Base-by-base conservation (phyloP, 1,284 basidiomycete genomes). In the Amylostereum areolatum region DNA sequence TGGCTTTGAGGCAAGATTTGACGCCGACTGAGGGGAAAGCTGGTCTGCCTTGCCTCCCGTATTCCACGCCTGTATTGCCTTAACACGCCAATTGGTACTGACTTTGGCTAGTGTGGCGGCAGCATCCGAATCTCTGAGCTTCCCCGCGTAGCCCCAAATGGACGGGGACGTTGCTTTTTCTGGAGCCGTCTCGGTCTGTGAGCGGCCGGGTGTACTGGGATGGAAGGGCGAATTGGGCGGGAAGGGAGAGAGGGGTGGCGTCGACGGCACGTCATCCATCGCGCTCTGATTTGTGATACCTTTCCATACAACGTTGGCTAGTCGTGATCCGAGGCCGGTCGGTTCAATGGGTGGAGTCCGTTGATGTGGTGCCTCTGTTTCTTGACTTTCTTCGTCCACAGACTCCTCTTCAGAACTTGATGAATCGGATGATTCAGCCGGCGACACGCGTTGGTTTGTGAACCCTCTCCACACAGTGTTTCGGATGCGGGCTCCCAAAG, bases 251-350 rank as follows among this genome's bases (percentile, higher is more conserved):
- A 57, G 48, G 25, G 68, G 65, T 8, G 66, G 64, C 12, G 64
- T 56, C 2, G 78, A 73, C 2, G 77, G 71, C 10, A 81, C 77
- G 2, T 72, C 69, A 18, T 85, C 83, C 82, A 85, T 83, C 1
- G 83, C 78, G 48, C 74, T 78, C 62, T 84, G 81, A 57, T 87
- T 89, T 2, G 83, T 87, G 53, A 89, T 81, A 6, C 85, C 85
- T 57, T 76, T 74, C 83, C 84, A 87, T 12, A 88, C 75, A 10
- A 76, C 78, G 47, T 67, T 77, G 7, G 81, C 78, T 9, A 86
- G 60, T 39, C 78, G 72, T 33, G 78, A 75, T 9, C 77, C 74
- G 43, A 85, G 55, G 7, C 72, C 72, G 10, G 72, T 55, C n/a
- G 54, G 18, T 18, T 18, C 31, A 28, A 52, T 37, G 4, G 46